Evolutionary conservation across 2,329 filamentous ascomycete genomes (phyloP), one percentile per base, ranked within the genome.

Genomic region (Hypoxylon sp.): DNA sequence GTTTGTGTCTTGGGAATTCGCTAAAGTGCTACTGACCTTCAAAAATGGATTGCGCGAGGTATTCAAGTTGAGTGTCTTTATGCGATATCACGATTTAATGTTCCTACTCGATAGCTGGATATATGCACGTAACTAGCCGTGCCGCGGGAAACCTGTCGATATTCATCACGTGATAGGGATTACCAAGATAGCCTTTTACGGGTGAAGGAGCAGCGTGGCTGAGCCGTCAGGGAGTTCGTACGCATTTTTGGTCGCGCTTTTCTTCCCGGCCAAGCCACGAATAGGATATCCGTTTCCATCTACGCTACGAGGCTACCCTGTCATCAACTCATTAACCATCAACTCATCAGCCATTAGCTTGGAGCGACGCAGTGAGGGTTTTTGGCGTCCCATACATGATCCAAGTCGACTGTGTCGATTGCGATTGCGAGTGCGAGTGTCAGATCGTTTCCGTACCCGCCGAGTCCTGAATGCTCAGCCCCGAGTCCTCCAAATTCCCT

Each of bases 231-330:
- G 21, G 24, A 29, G 24, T 20, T 27, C 24, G 31, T 56, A 40
- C n/a, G n/a, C n/a, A n/a, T n/a, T 27, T 48, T 40, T 48, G 48
- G 43, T 48, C 52, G 51, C 52, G 53, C n/a, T 26, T 60, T 50
- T 48, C 48, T 46, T 11, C 27, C n/a, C 40, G 21, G 23, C 56
- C 50, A 63, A 63, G 60, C 60, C 60, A 63, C 60, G 52, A 56
- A 60, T 45, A 42, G 23, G 24, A 26, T n/a, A 45, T 55, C 48
- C 15, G 50, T 15, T 46, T 43, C 35, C 46, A 27, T 51, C 26
- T 13, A 48, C 49, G 13, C 37, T 13, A 11, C 6, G 52, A 54
- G 18, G 31, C 6, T 45, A 60, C 18, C 27, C 31, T 48, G 27
- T 53, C 46, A 58, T 51, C 33, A 35, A 55, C 18, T 48, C n/a